phyloP scores from a whole-genome alignment of 495 filamentous ascomycete species.

The Astrocystis sublimbata region DNA sequence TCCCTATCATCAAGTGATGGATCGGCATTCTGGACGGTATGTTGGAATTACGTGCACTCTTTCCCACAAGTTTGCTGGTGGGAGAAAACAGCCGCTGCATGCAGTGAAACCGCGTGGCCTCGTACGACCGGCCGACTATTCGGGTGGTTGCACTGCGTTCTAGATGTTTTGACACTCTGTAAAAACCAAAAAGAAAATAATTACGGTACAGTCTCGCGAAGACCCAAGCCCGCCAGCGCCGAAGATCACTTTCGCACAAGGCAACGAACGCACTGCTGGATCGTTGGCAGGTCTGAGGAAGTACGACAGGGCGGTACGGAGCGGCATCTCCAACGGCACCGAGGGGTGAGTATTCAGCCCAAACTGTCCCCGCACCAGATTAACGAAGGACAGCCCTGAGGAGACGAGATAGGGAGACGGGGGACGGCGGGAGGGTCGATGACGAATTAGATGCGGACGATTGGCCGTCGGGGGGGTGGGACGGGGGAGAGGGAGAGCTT shows the following conservation, averaged over 20 bases:
- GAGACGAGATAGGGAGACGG: too few species aligned
- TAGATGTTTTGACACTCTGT: constrained; percentile 1
- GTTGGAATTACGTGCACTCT: not conserved
- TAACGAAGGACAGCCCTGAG: constrained; percentile 10
- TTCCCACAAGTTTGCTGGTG: too few species aligned
- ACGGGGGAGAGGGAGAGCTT: too few species aligned
- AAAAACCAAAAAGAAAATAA: not conserved
- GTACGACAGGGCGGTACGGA: not conserved
- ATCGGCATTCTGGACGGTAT: constrained; percentile 54
- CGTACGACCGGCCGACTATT: not conserved
- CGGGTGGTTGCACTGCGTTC: not conserved
- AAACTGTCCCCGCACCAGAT: constrained; percentile 3
- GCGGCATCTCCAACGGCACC: constrained; percentile 20
- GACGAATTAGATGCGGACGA: constrained; percentile 1
- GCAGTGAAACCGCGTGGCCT: constrained; percentile 2
- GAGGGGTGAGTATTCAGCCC: not conserved
- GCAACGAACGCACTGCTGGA: not conserved
- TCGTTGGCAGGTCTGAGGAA: constrained; percentile 1
- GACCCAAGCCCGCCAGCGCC: constrained; percentile 1
- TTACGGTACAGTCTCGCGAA: not conserved
- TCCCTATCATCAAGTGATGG: constrained; percentile 82
- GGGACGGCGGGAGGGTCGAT: too few species aligned
- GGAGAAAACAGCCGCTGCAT: constrained; percentile 2
- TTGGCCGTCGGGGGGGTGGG: constrained; percentile 11
- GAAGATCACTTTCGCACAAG: not conserved